Percentiles rank a stretch among this genome's conserved stretches.
phyloP scores from a whole-genome alignment of 495 filamentous ascomycete species.

The Glutinoglossum americanum region DNA sequence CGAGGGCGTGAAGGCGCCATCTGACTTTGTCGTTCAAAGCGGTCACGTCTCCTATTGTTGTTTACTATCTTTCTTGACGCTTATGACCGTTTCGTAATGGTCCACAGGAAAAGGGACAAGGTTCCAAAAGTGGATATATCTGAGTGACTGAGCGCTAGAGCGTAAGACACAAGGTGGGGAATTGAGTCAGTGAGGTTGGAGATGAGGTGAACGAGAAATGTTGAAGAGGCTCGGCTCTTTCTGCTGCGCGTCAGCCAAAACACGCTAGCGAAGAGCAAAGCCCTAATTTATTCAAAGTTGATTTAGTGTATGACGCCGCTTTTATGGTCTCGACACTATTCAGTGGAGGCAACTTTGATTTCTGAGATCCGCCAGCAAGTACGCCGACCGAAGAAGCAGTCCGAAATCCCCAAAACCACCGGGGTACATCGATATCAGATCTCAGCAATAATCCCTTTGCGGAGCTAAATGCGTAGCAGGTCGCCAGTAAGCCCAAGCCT shows the following conservation, averaged over 20 bases:
- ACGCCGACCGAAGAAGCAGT: neutral
- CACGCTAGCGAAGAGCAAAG: conserved; percentile 1
- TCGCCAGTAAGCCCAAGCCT: neutral
- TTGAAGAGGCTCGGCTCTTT: conserved; percentile 1
- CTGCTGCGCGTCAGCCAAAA: neutral
- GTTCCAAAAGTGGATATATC: neutral
- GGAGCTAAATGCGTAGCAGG: neutral
- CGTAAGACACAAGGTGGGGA: neutral
- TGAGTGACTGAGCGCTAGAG: neutral
- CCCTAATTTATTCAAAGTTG: neutral
- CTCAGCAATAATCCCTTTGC: neutral
- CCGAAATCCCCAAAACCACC: neutral
- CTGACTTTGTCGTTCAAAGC: neutral
- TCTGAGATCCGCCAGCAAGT: neutral
- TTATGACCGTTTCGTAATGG: neutral
- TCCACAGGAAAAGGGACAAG: neutral
- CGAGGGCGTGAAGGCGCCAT: conserved; percentile 41
- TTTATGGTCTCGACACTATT: neutral
- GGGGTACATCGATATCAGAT: neutral
- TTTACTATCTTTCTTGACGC: neutral
- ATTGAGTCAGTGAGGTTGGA: neutral
- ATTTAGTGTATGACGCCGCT: neutral
- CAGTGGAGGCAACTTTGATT: neutral
- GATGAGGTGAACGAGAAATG: neutral
- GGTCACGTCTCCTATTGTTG: neutral